Conservation (phyloP, 1,139 yeast species). For the Wickerhamomyces sp. region DNA sequence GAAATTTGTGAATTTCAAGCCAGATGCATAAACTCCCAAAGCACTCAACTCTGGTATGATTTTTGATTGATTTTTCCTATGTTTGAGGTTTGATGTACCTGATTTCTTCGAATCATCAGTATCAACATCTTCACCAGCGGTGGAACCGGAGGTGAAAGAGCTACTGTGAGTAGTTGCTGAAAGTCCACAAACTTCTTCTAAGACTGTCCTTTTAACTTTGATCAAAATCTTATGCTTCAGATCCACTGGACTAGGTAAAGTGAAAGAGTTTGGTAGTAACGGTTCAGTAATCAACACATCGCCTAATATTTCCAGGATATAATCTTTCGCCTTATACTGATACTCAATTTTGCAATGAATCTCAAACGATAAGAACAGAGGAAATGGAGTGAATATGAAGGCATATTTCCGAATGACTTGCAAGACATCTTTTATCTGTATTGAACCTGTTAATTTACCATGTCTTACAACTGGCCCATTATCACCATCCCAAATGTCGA, state of each 20-base stretch:
- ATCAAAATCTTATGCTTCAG: conserved; percentile 66
- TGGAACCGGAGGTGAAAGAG: conserved; percentile 23
- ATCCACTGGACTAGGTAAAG: conserved; percentile 69
- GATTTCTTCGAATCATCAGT: conserved; percentile 10
- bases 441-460: conserved; percentile 79
- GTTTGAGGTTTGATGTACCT: conserved; percentile 9
- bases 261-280: conserved; percentile 21
- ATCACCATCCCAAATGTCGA: conserved; percentile 92
- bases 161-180: conserved; percentile 19
- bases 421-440: conserved; percentile 66
- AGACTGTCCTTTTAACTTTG: conserved; percentile 64
- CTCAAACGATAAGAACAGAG: conserved; percentile 84
- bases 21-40: conserved; percentile 61
- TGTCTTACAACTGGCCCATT: conserved; percentile 87
- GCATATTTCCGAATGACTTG: conserved; percentile 77
- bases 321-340: conserved; percentile 53
- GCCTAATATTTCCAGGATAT: conserved; percentile 54
- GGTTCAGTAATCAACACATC: conserved; percentile 50
- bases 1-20: conserved; percentile 75
- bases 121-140: conserved; percentile 13
- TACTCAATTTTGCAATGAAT: conserved; percentile 66
- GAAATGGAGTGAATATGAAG: conserved; percentile 77
- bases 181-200: conserved; percentile 3
- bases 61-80: conserved; percentile 28
- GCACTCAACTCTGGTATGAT: conserved; percentile 50